Evolutionary conservation across 805 yeast genomes (phyloP).

Genomic region (Kodamaea hsintzibuensis): DNA sequence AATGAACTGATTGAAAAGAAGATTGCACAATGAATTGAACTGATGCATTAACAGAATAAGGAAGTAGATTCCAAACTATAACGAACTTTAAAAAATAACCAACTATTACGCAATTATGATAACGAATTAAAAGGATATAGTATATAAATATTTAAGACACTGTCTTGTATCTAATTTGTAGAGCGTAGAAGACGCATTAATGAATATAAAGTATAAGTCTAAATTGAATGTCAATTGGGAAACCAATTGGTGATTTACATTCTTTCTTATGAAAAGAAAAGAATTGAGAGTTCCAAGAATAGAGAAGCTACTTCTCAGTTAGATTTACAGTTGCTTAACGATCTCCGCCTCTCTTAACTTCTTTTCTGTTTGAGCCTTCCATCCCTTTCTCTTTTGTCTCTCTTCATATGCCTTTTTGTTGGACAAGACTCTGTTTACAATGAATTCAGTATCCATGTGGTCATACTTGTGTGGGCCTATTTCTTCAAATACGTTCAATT

Average conservation of each 20-base stretch:
- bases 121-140: not conserved
- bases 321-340: not conserved
- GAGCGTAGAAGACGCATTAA: not conserved
- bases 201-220: not conserved
- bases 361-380: conserved; percentile 57
- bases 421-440: conserved; percentile 70
- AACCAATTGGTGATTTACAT: not conserved
- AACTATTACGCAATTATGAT: not conserved
- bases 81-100: not conserved
- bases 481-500: conserved; percentile 37
- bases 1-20: conserved; percentile 21
- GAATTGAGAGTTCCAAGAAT: too few species aligned
- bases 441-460: conserved; percentile 65
- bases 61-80: too few species aligned
- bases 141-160: conserved; percentile 1
- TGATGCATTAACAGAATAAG: not conserved
- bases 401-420: conserved; percentile 75
- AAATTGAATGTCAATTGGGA: not conserved
- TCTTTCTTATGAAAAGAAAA: too few species aligned
- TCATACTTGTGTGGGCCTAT: conserved; percentile 59
- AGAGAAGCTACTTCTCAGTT: too few species aligned
- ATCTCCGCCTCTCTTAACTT: conserved; percentile 26
- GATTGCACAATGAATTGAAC: not conserved
- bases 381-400: conserved; percentile 84
- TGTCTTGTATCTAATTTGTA: not conserved